phyloP scores from a whole-genome alignment of 2,329 filamentous ascomycete species.

The Ampelomyces quisqualis region DNA sequence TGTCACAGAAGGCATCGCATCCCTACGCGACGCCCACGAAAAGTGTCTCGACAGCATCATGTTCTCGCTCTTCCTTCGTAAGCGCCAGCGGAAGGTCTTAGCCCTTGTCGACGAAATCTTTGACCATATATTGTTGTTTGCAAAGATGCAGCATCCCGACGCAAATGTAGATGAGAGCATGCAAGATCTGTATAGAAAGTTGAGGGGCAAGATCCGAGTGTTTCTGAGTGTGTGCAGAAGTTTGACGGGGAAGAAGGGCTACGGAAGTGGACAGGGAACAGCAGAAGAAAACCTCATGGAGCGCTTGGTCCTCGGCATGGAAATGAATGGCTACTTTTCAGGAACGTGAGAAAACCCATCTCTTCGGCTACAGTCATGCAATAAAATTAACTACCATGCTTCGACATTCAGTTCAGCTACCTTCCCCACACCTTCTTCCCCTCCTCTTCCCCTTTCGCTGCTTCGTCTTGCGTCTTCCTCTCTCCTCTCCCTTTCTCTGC shows the following conservation, averaged over 20 bases:
- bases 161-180: constrained; percentile 32
- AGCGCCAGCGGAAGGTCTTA: constrained; percentile 71
- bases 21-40: constrained; percentile 70
- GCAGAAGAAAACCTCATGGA: constrained; percentile 62
- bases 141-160: constrained; percentile 29
- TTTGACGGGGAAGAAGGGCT: constrained; percentile 62
- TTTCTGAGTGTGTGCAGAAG: constrained; percentile 73
- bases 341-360: too few species aligned
- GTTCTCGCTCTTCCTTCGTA: constrained; percentile 69
- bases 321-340: constrained; percentile 72
- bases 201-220: constrained; percentile 70
- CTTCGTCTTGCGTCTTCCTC: too few species aligned
- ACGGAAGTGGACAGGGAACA: constrained; percentile 39
- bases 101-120: constrained; percentile 77
- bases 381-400: too few species aligned
- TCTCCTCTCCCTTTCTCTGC: too few species aligned
- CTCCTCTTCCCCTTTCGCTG: too few species aligned
- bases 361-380: too few species aligned
- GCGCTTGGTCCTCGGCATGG: constrained; percentile 67
- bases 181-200: constrained; percentile 60
- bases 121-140: constrained; percentile 67
- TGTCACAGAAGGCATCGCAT: constrained; percentile 61
- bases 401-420: too few species aligned
- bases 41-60: constrained; percentile 73
- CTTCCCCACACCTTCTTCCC: too few species aligned